Percentiles rank a stretch among this genome's conserved stretches.
phyloP scores from a whole-genome alignment of 2,329 filamentous ascomycete species.

The Penicillium fuscoglaucum region DNA sequence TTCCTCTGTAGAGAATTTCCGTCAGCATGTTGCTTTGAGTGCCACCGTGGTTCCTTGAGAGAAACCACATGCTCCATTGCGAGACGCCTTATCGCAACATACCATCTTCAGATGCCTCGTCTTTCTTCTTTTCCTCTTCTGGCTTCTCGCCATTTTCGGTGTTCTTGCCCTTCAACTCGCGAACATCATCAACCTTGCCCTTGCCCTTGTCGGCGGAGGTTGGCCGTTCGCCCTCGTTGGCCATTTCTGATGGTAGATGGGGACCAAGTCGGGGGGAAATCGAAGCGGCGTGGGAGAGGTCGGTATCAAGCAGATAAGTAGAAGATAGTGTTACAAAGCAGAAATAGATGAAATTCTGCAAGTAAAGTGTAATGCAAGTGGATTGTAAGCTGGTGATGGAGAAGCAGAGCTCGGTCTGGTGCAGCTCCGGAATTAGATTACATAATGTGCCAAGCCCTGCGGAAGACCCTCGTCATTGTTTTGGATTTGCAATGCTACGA shows the following conservation, averaged over 20 bases:
- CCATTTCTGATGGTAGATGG: slow-evolving; percentile 62
- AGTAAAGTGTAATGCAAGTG: slow-evolving; percentile 22
- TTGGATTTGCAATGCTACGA: slow-evolving; percentile 10
- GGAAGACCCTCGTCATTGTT: slow-evolving; percentile 24
- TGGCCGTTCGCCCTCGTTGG: slow-evolving; percentile 86
- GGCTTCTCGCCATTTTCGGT: slow-evolving; percentile 67
- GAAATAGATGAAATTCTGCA: slow-evolving; percentile 20
- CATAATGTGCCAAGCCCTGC: slow-evolving; percentile 22
- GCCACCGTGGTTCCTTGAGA: slow-evolving; percentile 1
- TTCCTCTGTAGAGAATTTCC: slow-evolving; percentile 66
- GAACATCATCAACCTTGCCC: slow-evolving; percentile 76
- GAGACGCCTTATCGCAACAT: slow-evolving; percentile 30
- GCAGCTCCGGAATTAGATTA: slow-evolving; percentile 25
- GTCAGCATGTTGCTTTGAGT: slow-evolving; percentile 35
- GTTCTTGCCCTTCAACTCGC: slow-evolving; percentile 59
- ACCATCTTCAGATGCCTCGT: slow-evolving; percentile 66
- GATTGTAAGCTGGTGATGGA: slow-evolving; percentile 31
- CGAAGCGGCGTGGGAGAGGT: slow-evolving; percentile 8
- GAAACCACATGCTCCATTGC: slow-evolving; percentile 15
- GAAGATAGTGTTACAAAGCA: slow-evolving; percentile 12
- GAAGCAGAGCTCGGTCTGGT: slow-evolving; percentile 28
- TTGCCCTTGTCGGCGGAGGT: slow-evolving; percentile 92
- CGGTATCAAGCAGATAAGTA: slow-evolving; percentile 4
- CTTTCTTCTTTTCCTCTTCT: slow-evolving; percentile 71
- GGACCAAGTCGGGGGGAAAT: slow-evolving; percentile 27